These are phyloP conservation scores for Gonium pectorale DNA, from an alignment of 139 green algal genomes.

Conservation along the genomic window DNA sequence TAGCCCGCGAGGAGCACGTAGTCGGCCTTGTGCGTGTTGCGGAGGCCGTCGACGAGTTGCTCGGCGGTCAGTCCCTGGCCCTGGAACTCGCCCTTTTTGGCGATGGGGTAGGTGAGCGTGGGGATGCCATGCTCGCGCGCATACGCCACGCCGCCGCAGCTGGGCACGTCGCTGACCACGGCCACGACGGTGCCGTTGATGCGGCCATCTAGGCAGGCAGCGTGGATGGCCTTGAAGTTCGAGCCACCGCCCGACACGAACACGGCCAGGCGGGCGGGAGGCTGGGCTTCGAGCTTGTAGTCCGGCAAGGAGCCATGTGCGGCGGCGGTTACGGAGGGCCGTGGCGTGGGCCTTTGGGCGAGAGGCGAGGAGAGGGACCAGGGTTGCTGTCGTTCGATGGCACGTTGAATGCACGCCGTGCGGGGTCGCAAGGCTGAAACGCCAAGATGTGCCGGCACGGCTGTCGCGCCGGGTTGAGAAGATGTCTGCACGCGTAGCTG, in stretches of 20 bases:
- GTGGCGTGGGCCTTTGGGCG: too few relatives aligned
- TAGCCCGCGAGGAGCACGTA: conserved; percentile 95
- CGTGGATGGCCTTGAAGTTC: conserved; percentile 92
- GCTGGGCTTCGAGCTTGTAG: conserved; percentile 13
- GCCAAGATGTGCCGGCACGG: too few relatives aligned
- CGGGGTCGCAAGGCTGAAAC: too few relatives aligned
- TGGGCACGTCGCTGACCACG: conserved; percentile 85
- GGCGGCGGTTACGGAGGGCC: not conserved
- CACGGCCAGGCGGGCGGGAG: conserved; percentile 71
- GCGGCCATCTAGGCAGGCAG: conserved; percentile 66
- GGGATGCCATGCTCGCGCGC: conserved; percentile 82
- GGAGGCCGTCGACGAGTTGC: conserved; percentile 70
- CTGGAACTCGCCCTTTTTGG: conserved; percentile 69
- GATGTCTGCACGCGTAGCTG: too few relatives aligned
- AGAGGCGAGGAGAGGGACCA: too few relatives aligned
- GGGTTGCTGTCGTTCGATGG: too few relatives aligned
- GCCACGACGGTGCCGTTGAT: conserved; percentile 76
- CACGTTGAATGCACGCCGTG: too few relatives aligned
- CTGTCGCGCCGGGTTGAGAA: too few relatives aligned
- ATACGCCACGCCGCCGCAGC: conserved; percentile 85
- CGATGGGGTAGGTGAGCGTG: conserved; percentile 77
- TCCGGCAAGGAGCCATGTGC: conserved; percentile 26
- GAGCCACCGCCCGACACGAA: conserved; percentile 94
- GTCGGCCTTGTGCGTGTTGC: conserved; percentile 58
- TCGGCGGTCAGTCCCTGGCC: conserved; percentile 60